Percentiles rank a stretch among this genome's conserved stretches.
These are phyloP conservation scores for Gracilariopsis chorda DNA, from an alignment of 23 red algal species.

Conservation along the genomic window DNA sequence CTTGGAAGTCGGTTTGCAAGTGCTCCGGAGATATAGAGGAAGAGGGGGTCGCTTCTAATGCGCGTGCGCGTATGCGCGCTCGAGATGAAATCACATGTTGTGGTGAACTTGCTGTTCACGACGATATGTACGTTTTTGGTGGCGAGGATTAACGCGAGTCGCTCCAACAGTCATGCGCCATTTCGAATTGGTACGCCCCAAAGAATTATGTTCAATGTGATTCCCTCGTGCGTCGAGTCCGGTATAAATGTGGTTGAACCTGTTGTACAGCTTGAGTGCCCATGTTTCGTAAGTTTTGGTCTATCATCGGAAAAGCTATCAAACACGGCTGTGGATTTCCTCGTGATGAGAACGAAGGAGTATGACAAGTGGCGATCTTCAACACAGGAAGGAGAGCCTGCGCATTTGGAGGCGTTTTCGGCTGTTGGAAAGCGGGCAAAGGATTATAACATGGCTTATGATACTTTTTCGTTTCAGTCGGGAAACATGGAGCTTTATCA, in stretches of 20 bases:
- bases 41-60: too few species aligned
- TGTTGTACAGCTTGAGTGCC: not conserved
- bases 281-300: not conserved
- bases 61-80: not conserved
- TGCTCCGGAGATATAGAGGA: too few species aligned
- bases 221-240: not conserved
- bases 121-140: not conserved
- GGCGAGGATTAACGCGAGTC: not conserved
- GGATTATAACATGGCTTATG: constrained; percentile 1
- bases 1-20: too few species aligned
- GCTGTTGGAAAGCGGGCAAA: not conserved
- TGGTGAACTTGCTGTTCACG: not conserved
- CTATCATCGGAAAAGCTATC: not conserved
- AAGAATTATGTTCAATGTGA: constrained; percentile 4
- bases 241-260: not conserved
- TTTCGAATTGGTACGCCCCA: not conserved
- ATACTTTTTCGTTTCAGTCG: not conserved
- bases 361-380: not conserved
- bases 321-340: not conserved
- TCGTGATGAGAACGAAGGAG: not conserved
- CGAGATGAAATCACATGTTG: not conserved
- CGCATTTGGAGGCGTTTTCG: not conserved
- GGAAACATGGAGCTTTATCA: not conserved
- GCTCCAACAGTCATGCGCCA: not conserved
- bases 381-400: not conserved